Conservation (phyloP, 306 rosid species). For the Vachellia collinsii region DNA sequence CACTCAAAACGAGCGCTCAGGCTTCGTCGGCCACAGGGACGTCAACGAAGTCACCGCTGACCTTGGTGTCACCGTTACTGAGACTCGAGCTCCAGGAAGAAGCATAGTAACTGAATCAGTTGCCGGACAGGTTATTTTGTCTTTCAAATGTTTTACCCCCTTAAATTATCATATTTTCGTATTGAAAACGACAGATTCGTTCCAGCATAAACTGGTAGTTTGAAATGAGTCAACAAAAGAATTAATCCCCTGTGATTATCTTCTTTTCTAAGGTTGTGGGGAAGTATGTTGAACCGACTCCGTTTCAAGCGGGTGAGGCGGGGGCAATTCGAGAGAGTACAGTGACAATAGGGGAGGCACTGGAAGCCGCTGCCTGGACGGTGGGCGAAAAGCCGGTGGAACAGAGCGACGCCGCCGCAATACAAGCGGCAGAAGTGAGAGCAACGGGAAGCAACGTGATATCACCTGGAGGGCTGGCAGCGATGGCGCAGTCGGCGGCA, state of each 20-base stretch:
- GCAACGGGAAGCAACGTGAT: constrained; percentile 58
- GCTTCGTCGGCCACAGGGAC: constrained; percentile 50
- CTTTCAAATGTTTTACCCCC: neutral
- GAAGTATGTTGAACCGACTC: constrained; percentile 47
- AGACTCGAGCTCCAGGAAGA: constrained; percentile 56
- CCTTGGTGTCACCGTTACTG: constrained; percentile 58
- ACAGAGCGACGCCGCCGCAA: constrained; percentile 65
- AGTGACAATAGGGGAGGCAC: constrained; percentile 77
- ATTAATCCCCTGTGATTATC: neutral
- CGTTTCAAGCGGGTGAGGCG: neutral
- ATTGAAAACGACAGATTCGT: neutral
- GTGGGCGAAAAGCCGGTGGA: constrained; percentile 61
- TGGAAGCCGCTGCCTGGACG: constrained; percentile 63
- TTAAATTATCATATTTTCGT: neutral
- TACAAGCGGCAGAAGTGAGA: constrained; percentile 76
- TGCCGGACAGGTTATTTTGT: constrained; percentile 65
- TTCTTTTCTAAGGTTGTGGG: constrained; percentile 59
- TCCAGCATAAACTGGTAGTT: neutral
- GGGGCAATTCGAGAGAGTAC: constrained; percentile 30
- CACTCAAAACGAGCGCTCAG: constrained; percentile 57
- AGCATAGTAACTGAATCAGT: constrained; percentile 67
- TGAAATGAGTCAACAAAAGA: neutral
- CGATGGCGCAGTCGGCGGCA: constrained; percentile 76
- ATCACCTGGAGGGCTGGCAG: constrained; percentile 58
- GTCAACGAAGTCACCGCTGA: constrained; percentile 49